These are phyloP conservation scores for Platanthera guangdongensis DNA, from an alignment of 106 monocot genomes.

Conservation along the genomic window DNA sequence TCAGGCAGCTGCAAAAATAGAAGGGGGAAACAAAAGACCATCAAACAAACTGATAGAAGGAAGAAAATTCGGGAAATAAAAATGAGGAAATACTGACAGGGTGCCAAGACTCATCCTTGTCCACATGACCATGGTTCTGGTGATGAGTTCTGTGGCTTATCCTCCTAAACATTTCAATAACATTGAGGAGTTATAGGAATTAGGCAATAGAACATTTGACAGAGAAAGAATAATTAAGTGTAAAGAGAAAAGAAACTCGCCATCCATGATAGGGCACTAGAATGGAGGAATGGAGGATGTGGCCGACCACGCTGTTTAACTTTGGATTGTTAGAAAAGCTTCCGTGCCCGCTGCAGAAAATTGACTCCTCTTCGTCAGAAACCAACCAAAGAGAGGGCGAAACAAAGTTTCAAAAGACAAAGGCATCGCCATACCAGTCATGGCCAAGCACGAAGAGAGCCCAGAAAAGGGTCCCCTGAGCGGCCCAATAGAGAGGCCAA, in stretches of 20 bases:
- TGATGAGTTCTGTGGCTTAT: constrained; percentile 95
- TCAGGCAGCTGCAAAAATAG: constrained; percentile 42
- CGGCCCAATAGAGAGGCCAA: constrained; percentile 89
- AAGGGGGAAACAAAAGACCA: neutral
- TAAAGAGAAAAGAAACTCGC: constrained; percentile 18
- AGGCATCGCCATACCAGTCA: constrained; percentile 53
- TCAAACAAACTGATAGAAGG: neutral
- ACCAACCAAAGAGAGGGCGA: constrained; percentile 1
- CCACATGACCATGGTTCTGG: constrained; percentile 94
- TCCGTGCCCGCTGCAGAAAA: constrained; percentile 70
- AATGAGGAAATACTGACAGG: constrained; percentile 43
- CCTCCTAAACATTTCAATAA: constrained; percentile 48
- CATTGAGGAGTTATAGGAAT: neutral
- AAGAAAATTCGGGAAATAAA: constrained; percentile 5
- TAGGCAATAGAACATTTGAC: neutral
- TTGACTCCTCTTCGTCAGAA: neutral
- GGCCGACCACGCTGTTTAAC: constrained; percentile 76
- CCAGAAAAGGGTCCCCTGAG: constrained; percentile 99
- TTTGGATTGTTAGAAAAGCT: constrained; percentile 70
- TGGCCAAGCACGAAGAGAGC: constrained; percentile 92
- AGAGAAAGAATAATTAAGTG: neutral
- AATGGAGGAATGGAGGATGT: constrained; percentile 85
- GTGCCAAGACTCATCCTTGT: constrained; percentile 98
- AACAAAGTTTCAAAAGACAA: neutral
- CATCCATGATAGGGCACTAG: constrained; percentile 96